A percentile compares a stretch with the other conserved stretches of the same genome.
These are phyloP conservation scores for Amanita subjunquillea DNA, from an alignment of 768 basidiomycete genomes.

Conservation along the genomic window DNA sequence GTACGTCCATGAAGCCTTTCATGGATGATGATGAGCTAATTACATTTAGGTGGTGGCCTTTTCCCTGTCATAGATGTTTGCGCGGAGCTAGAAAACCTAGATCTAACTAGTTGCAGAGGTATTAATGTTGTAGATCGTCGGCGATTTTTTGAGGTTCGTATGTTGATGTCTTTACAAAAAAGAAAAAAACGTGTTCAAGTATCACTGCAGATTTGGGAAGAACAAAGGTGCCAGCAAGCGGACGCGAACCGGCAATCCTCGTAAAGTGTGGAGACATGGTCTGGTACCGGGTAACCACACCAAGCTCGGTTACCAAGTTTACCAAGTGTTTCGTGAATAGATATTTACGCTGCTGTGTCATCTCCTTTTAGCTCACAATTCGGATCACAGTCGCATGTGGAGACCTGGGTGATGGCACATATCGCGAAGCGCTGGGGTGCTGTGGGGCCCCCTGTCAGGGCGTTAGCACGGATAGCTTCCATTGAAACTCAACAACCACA, in stretches of 20 bases:
- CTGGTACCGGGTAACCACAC: no score
- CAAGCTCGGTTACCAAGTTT: no score
- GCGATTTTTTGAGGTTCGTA: conserved; percentile 52
- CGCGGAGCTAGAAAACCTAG: conserved; percentile 36
- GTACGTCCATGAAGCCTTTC: conserved; percentile 22
- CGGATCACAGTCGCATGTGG: not conserved
- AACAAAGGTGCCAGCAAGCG: conserved; percentile 7
- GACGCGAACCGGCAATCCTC: not conserved
- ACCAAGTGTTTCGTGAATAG: no score
- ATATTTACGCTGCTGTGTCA: no score
- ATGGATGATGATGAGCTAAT: not conserved
- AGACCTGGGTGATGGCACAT: not conserved
- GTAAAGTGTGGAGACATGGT: no score
- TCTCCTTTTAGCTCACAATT: not conserved
- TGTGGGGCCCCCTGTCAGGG: no score
- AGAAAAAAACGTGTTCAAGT: not conserved
- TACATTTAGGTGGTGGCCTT: conserved; percentile 36
- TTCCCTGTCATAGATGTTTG: conserved; percentile 52
- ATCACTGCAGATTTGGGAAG: conserved; percentile 21
- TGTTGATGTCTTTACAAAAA: not conserved
- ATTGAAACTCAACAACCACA: no score
- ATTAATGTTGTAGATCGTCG: conserved; percentile 48
- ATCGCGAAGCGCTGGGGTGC: no score
- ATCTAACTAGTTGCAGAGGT: conserved; percentile 61
- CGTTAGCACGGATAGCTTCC: no score